Base-by-base conservation (phyloP, 306 rosid genomes). In the Prunus kanzakura region DNA sequence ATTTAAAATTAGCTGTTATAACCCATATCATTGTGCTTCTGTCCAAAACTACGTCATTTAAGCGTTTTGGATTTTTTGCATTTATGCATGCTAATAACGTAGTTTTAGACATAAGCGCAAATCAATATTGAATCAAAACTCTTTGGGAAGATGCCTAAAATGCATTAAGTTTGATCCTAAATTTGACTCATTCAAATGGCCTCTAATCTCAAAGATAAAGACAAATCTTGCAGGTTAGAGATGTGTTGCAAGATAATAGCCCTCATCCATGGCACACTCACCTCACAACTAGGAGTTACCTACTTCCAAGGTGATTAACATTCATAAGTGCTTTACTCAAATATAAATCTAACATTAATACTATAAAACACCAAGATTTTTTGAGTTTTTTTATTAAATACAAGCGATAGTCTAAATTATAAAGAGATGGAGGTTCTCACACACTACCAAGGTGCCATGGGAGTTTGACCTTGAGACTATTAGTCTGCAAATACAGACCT, bases 401-500 rank as follows among this genome's bases (percentile, higher is more conserved):
- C 1, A 38, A 38, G 9, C 0, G 9, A 1, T 38, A 35, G 9
- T 7, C 9, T 38, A 38, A 38, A 38, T 0, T 7, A 38, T 7
- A 1, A 38, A 0, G 9, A 7, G 9, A 7, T 0, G 8, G 43
- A 0, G 43, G 2, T 7, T 38, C 43, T 1, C 9, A 38, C 2
- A 7, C 9, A 35, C 2, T 35, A 5, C 41, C 2, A 38, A 38
- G 2, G 2, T 38, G 9, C 7, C 9, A 38, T 38, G 9, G 0
- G 9, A 0, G 1, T 38, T 7, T 6, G 43, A 38, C 2, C 10
- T 0, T 38, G 43, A 6, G 2, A 38, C 2, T 38, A 38, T 2
- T 38, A 8, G 9, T 38, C 0, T 38, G 2, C 9, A 38, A 38
- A 38, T 38, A 8, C 8, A 38, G 9, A 7, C 43, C 43, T 6